phyloP scores from a whole-genome alignment of 176 grass and related monocot species.

The Carex pumila region DNA sequence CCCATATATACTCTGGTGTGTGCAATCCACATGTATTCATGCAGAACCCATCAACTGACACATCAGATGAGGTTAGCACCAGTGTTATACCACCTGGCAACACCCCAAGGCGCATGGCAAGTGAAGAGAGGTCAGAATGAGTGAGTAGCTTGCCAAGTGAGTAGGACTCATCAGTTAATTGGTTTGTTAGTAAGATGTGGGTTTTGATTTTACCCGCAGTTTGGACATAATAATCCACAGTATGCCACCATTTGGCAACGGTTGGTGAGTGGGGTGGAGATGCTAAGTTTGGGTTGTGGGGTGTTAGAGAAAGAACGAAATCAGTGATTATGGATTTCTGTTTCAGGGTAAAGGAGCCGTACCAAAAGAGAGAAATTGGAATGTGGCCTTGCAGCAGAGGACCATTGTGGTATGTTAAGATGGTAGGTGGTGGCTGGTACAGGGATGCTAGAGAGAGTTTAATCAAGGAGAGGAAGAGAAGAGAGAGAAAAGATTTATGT shows the following conservation, averaged over 20 bases:
- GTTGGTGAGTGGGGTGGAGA: constrained; percentile 20
- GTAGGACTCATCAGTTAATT: constrained; percentile 46
- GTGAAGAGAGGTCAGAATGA: constrained; percentile 31
- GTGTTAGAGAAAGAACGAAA: constrained; percentile 74
- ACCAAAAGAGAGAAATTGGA: constrained; percentile 72
- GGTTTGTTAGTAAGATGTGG: constrained; percentile 63
- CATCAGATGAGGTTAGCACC: constrained; percentile 70
- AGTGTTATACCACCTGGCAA: constrained; percentile 42
- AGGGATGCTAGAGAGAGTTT: constrained; percentile 24
- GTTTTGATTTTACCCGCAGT: constrained; percentile 39
- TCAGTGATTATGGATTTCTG: constrained; percentile 59
- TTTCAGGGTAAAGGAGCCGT: constrained; percentile 61
- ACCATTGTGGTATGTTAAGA: constrained; percentile 60
- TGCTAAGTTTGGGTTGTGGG: constrained; percentile 21
- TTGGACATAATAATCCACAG: constrained; percentile 63
- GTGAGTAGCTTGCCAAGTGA: constrained; percentile 44
- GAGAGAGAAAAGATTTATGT: background rate
- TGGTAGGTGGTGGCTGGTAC: constrained; percentile 41
- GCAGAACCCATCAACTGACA: constrained; percentile 63
- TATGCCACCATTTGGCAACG: constrained; percentile 69
- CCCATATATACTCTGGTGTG: constrained; percentile 56
- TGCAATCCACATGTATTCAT: constrained; percentile 52
- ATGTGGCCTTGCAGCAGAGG: constrained; percentile 53
- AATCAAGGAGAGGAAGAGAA: background rate
- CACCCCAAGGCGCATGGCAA: constrained; percentile 58